Percentiles rank a stretch among this genome's conserved stretches.
phyloP scores from a whole-genome alignment of 805 yeast genomes.

The Yarrowia divulgata region DNA sequence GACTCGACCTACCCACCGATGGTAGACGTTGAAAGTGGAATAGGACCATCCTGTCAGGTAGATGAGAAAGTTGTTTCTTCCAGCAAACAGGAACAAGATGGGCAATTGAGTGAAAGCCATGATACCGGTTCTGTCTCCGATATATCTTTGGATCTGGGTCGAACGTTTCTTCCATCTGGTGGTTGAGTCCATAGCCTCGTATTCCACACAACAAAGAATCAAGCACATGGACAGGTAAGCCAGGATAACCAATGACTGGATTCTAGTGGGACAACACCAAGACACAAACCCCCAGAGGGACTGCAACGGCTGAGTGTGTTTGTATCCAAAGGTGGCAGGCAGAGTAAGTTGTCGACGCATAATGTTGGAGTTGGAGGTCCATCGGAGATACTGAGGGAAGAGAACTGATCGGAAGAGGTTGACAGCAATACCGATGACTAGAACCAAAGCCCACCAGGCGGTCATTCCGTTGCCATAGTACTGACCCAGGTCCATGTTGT shows the following conservation, averaged over 20 bases:
- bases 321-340: slow-evolving; percentile 49
- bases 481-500: slow-evolving; percentile 18
- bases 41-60: slow-evolving; percentile 67
- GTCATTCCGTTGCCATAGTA: slow-evolving; percentile 46
- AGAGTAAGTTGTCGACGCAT: slow-evolving; percentile 48
- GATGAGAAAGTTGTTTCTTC: slow-evolving; percentile 73
- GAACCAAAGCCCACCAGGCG: slow-evolving; percentile 48
- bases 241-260: slow-evolving; percentile 52
- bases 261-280: slow-evolving; percentile 53
- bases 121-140: slow-evolving; percentile 45
- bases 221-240: slow-evolving; percentile 50
- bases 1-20: slow-evolving; percentile 52
- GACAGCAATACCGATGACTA: slow-evolving; percentile 43
- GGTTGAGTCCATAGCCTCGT: slow-evolving; percentile 35
- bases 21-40: slow-evolving; percentile 66
- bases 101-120: slow-evolving; percentile 47
- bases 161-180: slow-evolving; percentile 48
- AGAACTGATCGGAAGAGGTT: slow-evolving; percentile 43
- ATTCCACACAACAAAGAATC: slow-evolving; percentile 43
- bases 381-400: slow-evolving; percentile 24
- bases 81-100: slow-evolving; percentile 57
- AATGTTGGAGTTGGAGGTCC: slow-evolving; percentile 29
- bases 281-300: slow-evolving; percentile 40
- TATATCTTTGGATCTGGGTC: slow-evolving; percentile 43
- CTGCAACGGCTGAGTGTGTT: slow-evolving; percentile 48